A percentile compares a stretch with the other conserved stretches of the same genome.
phyloP scores from a whole-genome alignment of 495 filamentous ascomycete genomes.

The Glonium stellatum region DNA sequence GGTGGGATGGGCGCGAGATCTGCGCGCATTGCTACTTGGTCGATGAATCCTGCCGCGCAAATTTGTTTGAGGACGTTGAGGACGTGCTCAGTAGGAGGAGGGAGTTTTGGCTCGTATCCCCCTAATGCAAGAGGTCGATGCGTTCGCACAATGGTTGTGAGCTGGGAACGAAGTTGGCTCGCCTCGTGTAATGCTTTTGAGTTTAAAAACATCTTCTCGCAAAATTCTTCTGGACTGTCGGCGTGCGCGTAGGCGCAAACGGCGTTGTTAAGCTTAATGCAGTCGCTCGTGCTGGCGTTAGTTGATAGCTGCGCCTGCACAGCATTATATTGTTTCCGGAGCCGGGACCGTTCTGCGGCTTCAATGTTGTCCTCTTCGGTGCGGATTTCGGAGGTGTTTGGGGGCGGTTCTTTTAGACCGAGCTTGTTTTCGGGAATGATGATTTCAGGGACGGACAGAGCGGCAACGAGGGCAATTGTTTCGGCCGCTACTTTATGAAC shows the following conservation, averaged over 20 bases:
- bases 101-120: constrained; percentile 51
- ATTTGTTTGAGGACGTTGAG: constrained; percentile 82
- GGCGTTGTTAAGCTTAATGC: constrained; percentile 81
- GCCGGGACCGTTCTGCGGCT: constrained; percentile 58
- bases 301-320: constrained; percentile 72
- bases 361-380: constrained; percentile 60
- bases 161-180: constrained; percentile 70
- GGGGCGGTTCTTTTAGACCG: constrained; percentile 39
- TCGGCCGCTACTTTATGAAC: constrained; percentile 77
- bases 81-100: constrained; percentile 63
- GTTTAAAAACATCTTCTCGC: constrained; percentile 72
- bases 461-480: constrained; percentile 81
- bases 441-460: constrained; percentile 77
- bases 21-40: constrained; percentile 89
- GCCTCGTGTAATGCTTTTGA: constrained; percentile 82
- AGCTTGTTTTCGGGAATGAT: constrained; percentile 82
- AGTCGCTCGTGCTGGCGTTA: constrained; percentile 77
- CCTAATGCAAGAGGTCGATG: constrained; percentile 64
- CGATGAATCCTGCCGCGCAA: constrained; percentile 85
- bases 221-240: constrained; percentile 62
- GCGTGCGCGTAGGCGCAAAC: constrained; percentile 78
- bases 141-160: constrained; percentile 68
- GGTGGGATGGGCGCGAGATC: constrained; percentile 73
- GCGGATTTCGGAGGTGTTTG: constrained; percentile 40
- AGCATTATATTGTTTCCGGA: constrained; percentile 62